Evolutionary conservation across 306 rosid species (phyloP).

Genomic region (Cucurbita pepo): DNA sequence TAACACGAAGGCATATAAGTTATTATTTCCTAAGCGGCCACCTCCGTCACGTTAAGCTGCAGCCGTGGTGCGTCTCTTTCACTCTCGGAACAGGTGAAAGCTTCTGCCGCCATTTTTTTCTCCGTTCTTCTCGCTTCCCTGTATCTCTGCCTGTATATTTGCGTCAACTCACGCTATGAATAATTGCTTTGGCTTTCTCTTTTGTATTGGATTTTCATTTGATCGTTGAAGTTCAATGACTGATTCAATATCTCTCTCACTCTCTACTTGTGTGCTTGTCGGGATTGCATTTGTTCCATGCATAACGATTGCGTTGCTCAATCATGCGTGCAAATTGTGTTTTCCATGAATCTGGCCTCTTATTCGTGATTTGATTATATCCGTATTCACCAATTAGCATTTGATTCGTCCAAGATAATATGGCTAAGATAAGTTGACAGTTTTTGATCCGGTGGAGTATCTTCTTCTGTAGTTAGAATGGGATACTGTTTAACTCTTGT

Average conservation of each 20-base stretch:
- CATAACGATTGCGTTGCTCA: background rate
- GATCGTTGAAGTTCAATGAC: background rate
- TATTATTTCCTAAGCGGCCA: too few relatives aligned
- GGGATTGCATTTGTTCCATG: too few relatives aligned
- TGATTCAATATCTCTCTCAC: background rate
- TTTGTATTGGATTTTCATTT: background rate
- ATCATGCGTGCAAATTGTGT: too few relatives aligned
- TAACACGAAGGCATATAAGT: too few relatives aligned
- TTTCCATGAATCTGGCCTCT: too few relatives aligned
- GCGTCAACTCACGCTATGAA: background rate
- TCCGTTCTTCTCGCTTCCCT: background rate
- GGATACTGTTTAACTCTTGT: too few relatives aligned
- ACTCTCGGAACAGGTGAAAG: background rate
- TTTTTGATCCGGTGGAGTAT: too few relatives aligned
- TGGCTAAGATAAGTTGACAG: too few relatives aligned
- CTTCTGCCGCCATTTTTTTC: background rate
- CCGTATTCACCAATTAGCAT: background rate
- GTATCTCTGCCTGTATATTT: background rate
- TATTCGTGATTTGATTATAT: background rate
- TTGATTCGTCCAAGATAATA: too few relatives aligned
- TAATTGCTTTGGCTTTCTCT: background rate
- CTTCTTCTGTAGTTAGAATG: too few relatives aligned
- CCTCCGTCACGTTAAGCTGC: too few relatives aligned
- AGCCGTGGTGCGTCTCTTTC: background rate
- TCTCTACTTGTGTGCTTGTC: background rate